Evolutionary conservation across 495 filamentous ascomycete species (phyloP), one percentile per base, ranked within the genome.

Genomic region (Penicillium flavigenum): DNA sequence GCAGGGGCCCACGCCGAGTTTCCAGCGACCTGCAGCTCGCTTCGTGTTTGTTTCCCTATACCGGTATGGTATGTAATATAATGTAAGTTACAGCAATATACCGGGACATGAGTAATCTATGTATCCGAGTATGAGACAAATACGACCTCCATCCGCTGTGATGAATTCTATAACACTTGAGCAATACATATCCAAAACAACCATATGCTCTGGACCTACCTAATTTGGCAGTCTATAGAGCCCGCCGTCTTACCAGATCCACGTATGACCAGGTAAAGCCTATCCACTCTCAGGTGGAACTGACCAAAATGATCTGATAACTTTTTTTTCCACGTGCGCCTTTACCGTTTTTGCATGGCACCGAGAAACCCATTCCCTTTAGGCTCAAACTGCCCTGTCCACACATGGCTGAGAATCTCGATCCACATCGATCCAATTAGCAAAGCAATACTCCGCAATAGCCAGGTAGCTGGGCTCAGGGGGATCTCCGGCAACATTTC

Each of bases 271-370:
- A 14, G 20, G 20, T 20, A 20, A 16, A 53, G 27, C 14, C 27
- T 22, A n/a, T 39, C 52, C 52, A 55, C 43, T 26, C 6, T 20
- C 4, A 8, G 4, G 52, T 36, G 43, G 43, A 47, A 45, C 32
- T 31, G 52, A 47, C 5, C 5, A 26, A 29, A 55, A 55, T 2
- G 52, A 55, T 55, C 52, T 47, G 52, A 55, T 47, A 55, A 55
- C 43, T 39, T 47, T 47, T 24, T 12, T 39, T 11, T 9, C 14
- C 27, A 34, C 16, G 32, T 27, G 42, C 22, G 9, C 14, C 19
- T 26, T 17, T 29, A 14, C 26, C 17, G 12, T 9, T 41, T 22
- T 55, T 47, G 43, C 43, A 2, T 10, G 16, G 6, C 51, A 20
- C 20, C 41, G 17, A 54, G 51, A 42, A 45, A 46, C 10, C 17